Evolutionary conservation across 495 filamentous ascomycete species (phyloP).

Genomic region (Ramalina intermedia): DNA sequence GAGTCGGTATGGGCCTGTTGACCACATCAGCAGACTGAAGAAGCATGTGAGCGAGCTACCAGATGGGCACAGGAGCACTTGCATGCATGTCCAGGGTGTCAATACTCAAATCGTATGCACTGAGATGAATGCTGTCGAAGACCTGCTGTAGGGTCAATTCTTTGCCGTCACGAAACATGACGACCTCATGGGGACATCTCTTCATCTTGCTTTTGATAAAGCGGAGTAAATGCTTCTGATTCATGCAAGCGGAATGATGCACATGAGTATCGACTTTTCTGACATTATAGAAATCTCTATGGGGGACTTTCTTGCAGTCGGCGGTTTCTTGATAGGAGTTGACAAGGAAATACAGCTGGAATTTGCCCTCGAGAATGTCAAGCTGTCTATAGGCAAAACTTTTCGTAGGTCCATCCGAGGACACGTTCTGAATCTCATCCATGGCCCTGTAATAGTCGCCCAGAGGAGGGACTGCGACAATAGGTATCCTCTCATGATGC

Average conservation of each 20-base stretch:
- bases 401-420: constrained; percentile 89
- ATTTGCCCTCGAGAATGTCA: constrained; percentile 91
- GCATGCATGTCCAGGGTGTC: constrained; percentile 98
- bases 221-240: constrained; percentile 92
- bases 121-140: constrained; percentile 92
- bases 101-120: constrained; percentile 94
- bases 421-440: constrained; percentile 69
- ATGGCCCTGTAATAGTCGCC: constrained; percentile 91
- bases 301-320: constrained; percentile 92
- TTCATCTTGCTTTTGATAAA: constrained; percentile 99
- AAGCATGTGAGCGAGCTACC: not conserved
- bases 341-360: constrained; percentile 78
- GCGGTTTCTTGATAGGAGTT: constrained; percentile 97
- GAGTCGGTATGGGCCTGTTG: constrained; percentile 84
- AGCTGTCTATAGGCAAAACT: constrained; percentile 90
- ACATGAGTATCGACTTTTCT: constrained; percentile 98
- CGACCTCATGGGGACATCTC: constrained; percentile 85
- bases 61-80: constrained; percentile 20
- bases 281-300: constrained; percentile 98
- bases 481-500: constrained; percentile 48
- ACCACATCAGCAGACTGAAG: constrained; percentile 2
- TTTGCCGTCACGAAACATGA: constrained; percentile 85
- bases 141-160: constrained; percentile 83
- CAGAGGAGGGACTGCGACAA: constrained; percentile 71
- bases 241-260: constrained; percentile 98